Base-by-base conservation (phyloP, 2,329 filamentous ascomycete genomes). In the Cladosporium sp. region DNA sequence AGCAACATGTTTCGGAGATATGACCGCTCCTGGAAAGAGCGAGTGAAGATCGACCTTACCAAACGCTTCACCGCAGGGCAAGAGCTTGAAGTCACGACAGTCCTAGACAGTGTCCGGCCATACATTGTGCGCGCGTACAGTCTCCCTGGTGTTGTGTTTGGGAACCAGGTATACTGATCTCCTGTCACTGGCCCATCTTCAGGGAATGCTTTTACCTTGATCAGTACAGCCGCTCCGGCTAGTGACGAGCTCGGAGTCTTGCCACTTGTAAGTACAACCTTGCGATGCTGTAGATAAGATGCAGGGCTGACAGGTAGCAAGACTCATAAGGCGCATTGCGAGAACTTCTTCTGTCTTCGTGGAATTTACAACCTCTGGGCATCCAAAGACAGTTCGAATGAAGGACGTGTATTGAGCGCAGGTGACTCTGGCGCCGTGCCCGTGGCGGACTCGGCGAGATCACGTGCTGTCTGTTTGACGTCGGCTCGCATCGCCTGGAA, bases 401-500 rank as follows among this genome's bases (percentile, higher is more conserved):
- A 64, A 6, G 65, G 66, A 5, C 67, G 73, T 15, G 55, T 76
- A 2, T 58, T 78, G n/a, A 67, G 64, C 0, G 63, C 65, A 7
- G 73, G 73, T 1, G 74, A 77, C 54, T 76, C 73, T 52, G 73
- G 73, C 32, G 70, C 70, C 4, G 71, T 76, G 0, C 69, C 72
- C 0, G n/a, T n/a, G n/a, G n/a, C n/a, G n/a, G n/a, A n/a, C n/a
- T n/a, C n/a, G n/a, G n/a, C n/a, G n/a, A n/a, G n/a, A n/a, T n/a
- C n/a, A n/a, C n/a, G n/a, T n/a, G n/a, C n/a, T n/a, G n/a, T n/a
- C n/a, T n/a, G n/a, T n/a, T n/a, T n/a, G n/a, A n/a, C n/a, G n/a
- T n/a, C n/a, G n/a, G n/a, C n/a, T n/a, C n/a, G n/a, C n/a, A n/a
- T n/a, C n/a, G n/a, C n/a, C n/a, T n/a, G n/a, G n/a, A n/a, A n/a